Evolutionary conservation across 805 yeast genomes (phyloP).

Genomic region (Saturnispora bothae): DNA sequence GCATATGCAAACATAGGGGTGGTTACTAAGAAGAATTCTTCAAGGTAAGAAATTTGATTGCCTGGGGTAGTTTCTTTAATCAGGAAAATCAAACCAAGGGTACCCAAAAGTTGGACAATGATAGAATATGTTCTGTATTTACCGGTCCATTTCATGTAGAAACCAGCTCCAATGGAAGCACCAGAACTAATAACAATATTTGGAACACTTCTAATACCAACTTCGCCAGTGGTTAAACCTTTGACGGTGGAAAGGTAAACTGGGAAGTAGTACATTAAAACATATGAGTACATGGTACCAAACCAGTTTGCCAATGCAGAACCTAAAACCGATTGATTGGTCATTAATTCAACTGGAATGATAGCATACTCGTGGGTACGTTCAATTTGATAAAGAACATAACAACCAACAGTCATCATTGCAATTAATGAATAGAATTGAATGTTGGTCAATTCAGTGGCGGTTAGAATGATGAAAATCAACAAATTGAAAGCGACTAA

Average conservation of each 20-base stretch:
- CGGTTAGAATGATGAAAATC: conserved; percentile 26
- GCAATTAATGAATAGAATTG: conserved; percentile 2
- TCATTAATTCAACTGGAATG: conserved; percentile 46
- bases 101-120: conserved; percentile 31
- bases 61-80: conserved; percentile 19
- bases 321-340: conserved; percentile 49
- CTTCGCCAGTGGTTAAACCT: conserved; percentile 40
- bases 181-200: conserved; percentile 47
- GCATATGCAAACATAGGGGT: conserved; percentile 49
- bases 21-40: conserved; percentile 34
- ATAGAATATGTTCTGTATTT: conserved; percentile 41
- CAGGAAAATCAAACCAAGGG: conserved; percentile 31
- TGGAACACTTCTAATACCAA: conserved; percentile 51
- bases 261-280: conserved; percentile 49
- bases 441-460: conserved; percentile 13
- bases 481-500: conserved; percentile 26
- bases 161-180: conserved; percentile 55
- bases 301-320: conserved; percentile 58
- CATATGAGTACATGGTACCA: conserved; percentile 37
- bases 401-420: conserved; percentile 8
- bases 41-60: conserved; percentile 20
- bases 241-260: conserved; percentile 49
- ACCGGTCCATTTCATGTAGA: conserved; percentile 55
- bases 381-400: conserved; percentile 15
- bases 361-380: conserved; percentile 38